phyloP scores from a whole-genome alignment of 2,329 filamentous ascomycete genomes.

The Apiospora marii region DNA sequence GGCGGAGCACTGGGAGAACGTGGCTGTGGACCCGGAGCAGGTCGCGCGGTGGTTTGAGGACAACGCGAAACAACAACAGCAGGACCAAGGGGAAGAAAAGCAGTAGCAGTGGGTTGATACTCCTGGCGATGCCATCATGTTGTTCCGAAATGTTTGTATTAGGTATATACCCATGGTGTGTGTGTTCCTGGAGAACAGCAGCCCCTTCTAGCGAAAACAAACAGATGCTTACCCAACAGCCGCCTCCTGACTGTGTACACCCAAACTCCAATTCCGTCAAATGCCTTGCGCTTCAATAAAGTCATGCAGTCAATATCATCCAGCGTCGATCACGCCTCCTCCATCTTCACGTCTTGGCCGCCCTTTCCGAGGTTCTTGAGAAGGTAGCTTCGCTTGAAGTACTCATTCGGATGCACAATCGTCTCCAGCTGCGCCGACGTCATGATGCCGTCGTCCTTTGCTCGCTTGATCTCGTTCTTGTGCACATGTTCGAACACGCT shows the following conservation, averaged over 20 bases:
- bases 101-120: neutral
- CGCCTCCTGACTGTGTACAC: slow-evolving; percentile 11
- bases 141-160: slow-evolving; percentile 1
- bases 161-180: neutral
- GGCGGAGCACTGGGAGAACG: slow-evolving; percentile 39
- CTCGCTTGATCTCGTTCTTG: slow-evolving; percentile 77
- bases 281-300: slow-evolving; percentile 16
- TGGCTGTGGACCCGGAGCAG: slow-evolving; percentile 20
- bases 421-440: slow-evolving; percentile 84
- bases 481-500: slow-evolving; percentile 90
- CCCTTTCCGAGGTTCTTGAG: slow-evolving; percentile 78
- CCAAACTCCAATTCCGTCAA: slow-evolving; percentile 17
- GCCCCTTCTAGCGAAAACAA: neutral
- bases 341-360: slow-evolving; percentile 65
- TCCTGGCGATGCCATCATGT: neutral
- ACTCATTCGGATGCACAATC: slow-evolving; percentile 96
- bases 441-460: slow-evolving; percentile 78
- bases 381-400: slow-evolving; percentile 93
- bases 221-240: slow-evolving; percentile 1
- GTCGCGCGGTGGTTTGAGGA: slow-evolving; percentile 13
- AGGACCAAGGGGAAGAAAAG: neutral
- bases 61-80: neutral
- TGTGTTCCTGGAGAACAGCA: neutral
- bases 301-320: slow-evolving; percentile 8
- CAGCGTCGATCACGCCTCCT: slow-evolving; percentile 39